Evolutionary conservation across 495 filamentous ascomycete genomes (phyloP), one percentile per base, ranked within the genome.

Genomic region (Glutinoglossum americanum): DNA sequence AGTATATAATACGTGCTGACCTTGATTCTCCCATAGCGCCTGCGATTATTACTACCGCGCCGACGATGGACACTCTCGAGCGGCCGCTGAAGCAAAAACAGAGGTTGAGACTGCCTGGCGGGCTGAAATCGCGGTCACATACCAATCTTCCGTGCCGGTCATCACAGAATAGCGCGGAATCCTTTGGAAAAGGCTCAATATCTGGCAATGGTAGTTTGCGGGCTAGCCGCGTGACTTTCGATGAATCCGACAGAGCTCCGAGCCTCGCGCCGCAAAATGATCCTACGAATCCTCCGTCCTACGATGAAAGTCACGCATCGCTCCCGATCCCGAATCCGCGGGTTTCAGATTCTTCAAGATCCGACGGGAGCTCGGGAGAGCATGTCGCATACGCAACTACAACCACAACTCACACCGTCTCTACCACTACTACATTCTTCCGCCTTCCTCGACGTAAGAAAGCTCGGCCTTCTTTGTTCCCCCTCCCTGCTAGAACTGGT

Each of bases 31-130:
- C 11, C 64, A 51, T 65, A 85, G 86, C 90, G 45, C 90, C 90
- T 21, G 80, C 82, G 51, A 98, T 98, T 65, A 90, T 96, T 65
- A 94, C 82, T 25, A 98, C 92, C 13, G 84, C 89, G 27, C 92
- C 92, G 7, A 90, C 89, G 0, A 75, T 82, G 59, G 78, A 90
- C 51, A 70, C 73, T 15, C 61, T 64, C 23, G 74, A 76, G 10
- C 65, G 70, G 45, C 71, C 69, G 11, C 66, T 69, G 10, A 83
- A 79, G 66, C 77, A 76, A 62, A 72, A 76, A 44, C 68, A 71
- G 57, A 70, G 73, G 35, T 66, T 80, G 56, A 73, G 69, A 57
- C 65, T 80, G 37, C 68, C 72, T 23, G 63, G 66, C 13, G 70
- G 71, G 45, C 58, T 74, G 61, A 70, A 45, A 23, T 19, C 41